These are phyloP conservation scores for Gaertneriomyces sp. DNA, from an alignment of 192 early-diverging fungal genomes.

Conservation along the genomic window DNA sequence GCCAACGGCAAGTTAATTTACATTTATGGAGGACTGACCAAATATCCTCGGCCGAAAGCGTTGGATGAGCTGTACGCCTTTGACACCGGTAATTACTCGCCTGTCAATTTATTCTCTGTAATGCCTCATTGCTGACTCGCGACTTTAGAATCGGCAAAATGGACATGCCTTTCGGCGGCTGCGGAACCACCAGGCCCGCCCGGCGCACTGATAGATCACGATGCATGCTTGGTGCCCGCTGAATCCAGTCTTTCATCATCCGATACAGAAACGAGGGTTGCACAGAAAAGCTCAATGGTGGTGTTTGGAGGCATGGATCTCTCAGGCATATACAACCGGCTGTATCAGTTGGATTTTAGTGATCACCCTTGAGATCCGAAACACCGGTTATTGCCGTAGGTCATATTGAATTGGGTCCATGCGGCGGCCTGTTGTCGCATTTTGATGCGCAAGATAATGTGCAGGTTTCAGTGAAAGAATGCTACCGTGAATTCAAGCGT, in stretches of 20 bases:
- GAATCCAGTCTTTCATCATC: neutral
- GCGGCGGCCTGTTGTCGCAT: no score
- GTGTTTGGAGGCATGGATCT: slow-evolving; percentile 34
- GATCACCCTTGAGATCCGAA: no score
- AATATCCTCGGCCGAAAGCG: slow-evolving; percentile 3
- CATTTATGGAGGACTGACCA: slow-evolving; percentile 24
- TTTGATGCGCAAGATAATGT: no score
- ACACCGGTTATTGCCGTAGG: no score
- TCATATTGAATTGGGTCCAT: no score
- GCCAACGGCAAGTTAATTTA: slow-evolving; percentile 2
- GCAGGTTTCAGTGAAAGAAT: no score
- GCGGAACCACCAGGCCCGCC: slow-evolving; percentile 20
- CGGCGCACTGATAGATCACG: slow-evolving; percentile 19
- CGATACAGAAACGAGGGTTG: no score
- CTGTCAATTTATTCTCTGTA: neutral
- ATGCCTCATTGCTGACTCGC: neutral
- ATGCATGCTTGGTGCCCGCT: slow-evolving; percentile 15
- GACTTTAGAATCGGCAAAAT: slow-evolving; percentile 6
- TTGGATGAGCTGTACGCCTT: slow-evolving; percentile 27
- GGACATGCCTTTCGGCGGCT: slow-evolving; percentile 19
- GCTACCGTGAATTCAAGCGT: no score
- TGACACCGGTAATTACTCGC: slow-evolving; percentile 24
- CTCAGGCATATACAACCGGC: slow-evolving; percentile 25
- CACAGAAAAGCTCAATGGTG: slow-evolving; percentile 6
- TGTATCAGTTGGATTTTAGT: slow-evolving; percentile 20